Base-by-base conservation (phyloP, 176 grass and related monocot genomes). In the Eleusine coracana region DNA sequence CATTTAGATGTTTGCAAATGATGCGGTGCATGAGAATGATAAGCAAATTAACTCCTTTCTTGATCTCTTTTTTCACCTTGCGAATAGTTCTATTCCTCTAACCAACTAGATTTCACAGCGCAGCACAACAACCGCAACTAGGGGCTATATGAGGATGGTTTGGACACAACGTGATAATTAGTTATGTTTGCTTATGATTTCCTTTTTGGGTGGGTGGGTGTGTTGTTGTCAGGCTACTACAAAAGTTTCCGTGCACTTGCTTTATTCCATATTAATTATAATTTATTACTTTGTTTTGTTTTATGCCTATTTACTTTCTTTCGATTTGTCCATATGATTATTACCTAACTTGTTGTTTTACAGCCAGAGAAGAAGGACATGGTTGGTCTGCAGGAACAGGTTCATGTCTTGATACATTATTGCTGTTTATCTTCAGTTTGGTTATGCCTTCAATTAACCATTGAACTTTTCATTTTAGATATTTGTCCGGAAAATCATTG, bases 401-500 rank as follows among this genome's bases (percentile, higher is more conserved):
- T 97, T 66, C 9, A 38, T 85, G 45, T 20, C 73, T 89, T 79
- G 34, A 66, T 68, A 17, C 63, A 74, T n/a, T 60, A 36, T 69
- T 80, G 21, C 9, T 64, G 52, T 77, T 73, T 37, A 20, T 31
- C n/a, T 27, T 28, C 34, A 60, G 44, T 78, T 72, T 6, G 65
- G 20, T 21, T 48, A 20, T 65, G 62, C 52, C 9, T 17, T 82
- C 23, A 66, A 10, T 88, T 73, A 80, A 64, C 13, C 66, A 80
- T 40, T 69, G 69, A 82, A 14, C 4, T 58, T 82, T 84, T 37
- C 28, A 56, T 31, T 66, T 86, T 73, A 98, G 95, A 83, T 95
- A 74, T 98, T 98, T 90, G 90, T 98, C 54, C 82, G 96, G 73
- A 98, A 95, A 91, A 77, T 98, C 55, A 93, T 98, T 42, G 92